Conservation (phyloP, 768 basidiomycete species). For the Astraeus odoratus region DNA sequence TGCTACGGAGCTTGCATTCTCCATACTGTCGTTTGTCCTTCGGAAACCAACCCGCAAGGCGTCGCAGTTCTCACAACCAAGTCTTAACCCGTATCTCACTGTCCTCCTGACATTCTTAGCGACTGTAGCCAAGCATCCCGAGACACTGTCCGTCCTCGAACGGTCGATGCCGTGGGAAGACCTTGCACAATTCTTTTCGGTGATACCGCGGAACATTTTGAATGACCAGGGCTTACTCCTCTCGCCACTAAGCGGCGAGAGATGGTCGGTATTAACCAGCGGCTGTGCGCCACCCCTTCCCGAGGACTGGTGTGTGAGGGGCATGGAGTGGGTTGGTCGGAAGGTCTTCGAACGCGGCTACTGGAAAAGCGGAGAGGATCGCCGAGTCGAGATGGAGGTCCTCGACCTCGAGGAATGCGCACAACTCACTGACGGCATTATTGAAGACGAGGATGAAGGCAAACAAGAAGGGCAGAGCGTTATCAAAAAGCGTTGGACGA, state of each 20-base stretch:
- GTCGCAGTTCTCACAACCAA: conserved; percentile 46
- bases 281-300: conserved; percentile 67
- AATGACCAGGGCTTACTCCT: conserved; percentile 35
- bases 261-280: conserved; percentile 62
- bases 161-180: conserved; percentile 80
- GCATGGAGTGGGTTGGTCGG: conserved; percentile 94
- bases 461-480: conserved; percentile 33
- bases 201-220: conserved; percentile 49
- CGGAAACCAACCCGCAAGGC: conserved; percentile 53
- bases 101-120: conserved; percentile 84
- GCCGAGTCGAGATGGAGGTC: conserved; percentile 69
- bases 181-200: conserved; percentile 58
- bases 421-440: conserved; percentile 66
- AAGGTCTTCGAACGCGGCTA: conserved; percentile 89
- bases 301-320: conserved; percentile 94
- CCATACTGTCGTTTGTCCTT: conserved; percentile 68
- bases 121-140: conserved; percentile 61
- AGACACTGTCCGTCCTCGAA: conserved; percentile 58
- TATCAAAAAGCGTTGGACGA: conserved; percentile 61
- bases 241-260: conserved; percentile 31
- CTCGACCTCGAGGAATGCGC: conserved; percentile 53
- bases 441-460: conserved; percentile 70
- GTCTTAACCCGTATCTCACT: conserved; percentile 82
- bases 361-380: conserved; percentile 78
- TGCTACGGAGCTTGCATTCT: conserved; percentile 73